Evolutionary conservation across 2,329 filamentous ascomycete species (phyloP).

Genomic region (Pezicula carpinea): DNA sequence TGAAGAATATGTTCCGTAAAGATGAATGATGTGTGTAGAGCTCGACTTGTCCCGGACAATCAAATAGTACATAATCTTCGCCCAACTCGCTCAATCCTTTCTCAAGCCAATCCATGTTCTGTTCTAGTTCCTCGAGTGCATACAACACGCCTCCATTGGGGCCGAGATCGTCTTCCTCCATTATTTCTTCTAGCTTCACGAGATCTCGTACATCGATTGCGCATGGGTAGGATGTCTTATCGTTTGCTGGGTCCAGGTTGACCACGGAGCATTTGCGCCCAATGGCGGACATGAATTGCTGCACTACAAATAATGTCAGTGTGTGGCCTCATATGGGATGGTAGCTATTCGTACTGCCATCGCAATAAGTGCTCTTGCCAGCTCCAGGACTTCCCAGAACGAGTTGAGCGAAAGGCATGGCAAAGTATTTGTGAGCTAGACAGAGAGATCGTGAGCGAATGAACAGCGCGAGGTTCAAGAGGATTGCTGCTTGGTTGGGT

Average conservation of each 20-base stretch:
- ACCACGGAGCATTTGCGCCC: slow-evolving; percentile 91
- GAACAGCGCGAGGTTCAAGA: too few relatives aligned
- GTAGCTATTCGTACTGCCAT: slow-evolving; percentile 63
- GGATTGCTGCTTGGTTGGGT: too few relatives aligned
- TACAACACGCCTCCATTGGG: slow-evolving; percentile 92
- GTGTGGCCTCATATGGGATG: not conserved
- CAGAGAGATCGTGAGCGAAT: not conserved
- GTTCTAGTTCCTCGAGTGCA: slow-evolving; percentile 89
- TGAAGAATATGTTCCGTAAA: slow-evolving; percentile 85
- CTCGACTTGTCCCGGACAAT: slow-evolving; percentile 96
- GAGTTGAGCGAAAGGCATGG: slow-evolving; percentile 44
- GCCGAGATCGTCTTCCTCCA: slow-evolving; percentile 84
- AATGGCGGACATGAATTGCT: slow-evolving; percentile 95
- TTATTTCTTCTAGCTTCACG: slow-evolving; percentile 89
- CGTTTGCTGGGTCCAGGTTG: slow-evolving; percentile 96
- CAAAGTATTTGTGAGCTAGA: not conserved
- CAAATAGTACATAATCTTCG: slow-evolving; percentile 91
- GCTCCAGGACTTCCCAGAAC: slow-evolving; percentile 91
- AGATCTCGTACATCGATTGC: slow-evolving; percentile 87
- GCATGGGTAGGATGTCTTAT: slow-evolving; percentile 81
- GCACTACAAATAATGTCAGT: slow-evolving; percentile 50
- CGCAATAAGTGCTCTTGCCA: slow-evolving; percentile 96
- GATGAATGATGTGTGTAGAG: slow-evolving; percentile 94
- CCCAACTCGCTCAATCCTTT: slow-evolving; percentile 72
- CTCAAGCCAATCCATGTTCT: slow-evolving; percentile 91